phyloP scores from a whole-genome alignment of 2,329 filamentous ascomycete species.

The Neonectria faginata region DNA sequence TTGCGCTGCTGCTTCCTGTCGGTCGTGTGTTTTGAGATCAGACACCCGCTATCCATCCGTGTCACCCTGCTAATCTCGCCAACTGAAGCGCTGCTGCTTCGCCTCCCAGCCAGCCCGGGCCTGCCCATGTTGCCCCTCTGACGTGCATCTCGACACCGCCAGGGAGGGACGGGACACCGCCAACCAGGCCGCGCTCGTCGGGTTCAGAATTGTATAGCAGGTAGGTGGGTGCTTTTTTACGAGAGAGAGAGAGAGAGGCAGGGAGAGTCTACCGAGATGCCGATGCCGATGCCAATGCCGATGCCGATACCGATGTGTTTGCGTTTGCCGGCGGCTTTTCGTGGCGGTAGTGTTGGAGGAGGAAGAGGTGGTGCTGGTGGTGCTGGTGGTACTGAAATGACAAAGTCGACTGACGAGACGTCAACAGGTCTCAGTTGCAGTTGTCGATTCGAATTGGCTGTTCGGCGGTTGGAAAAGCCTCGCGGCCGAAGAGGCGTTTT shows the following conservation, averaged over 20 bases:
- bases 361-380: neutral
- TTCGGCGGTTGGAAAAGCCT: slow-evolving; percentile 27
- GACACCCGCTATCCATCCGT: slow-evolving; percentile 16
- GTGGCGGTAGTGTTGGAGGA: neutral
- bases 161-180: slow-evolving; percentile 23
- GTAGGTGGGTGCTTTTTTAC: neutral
- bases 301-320: neutral
- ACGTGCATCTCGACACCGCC: slow-evolving; percentile 26
- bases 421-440: slow-evolving; percentile 28
- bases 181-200: slow-evolving; percentile 16
- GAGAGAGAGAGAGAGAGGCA: neutral
- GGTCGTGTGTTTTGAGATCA: slow-evolving; percentile 19
- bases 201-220: slow-evolving; percentile 1
- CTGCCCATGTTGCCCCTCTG: slow-evolving; percentile 29
- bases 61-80: slow-evolving; percentile 22
- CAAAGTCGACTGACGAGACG: slow-evolving; percentile 26
- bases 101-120: slow-evolving; percentile 25
- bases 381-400: slow-evolving; percentile 13
- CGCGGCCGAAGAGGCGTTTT: slow-evolving; percentile 24
- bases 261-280: slow-evolving; percentile 4
- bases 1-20: neutral
- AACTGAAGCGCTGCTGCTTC: slow-evolving; percentile 4
- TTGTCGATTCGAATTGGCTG: slow-evolving; percentile 18
- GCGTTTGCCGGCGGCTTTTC: neutral
- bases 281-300: neutral